Evolutionary conservation across 1,139 yeast species (phyloP), one percentile per base, ranked within the genome.

Genomic region (Arxiozyma bovina): DNA sequence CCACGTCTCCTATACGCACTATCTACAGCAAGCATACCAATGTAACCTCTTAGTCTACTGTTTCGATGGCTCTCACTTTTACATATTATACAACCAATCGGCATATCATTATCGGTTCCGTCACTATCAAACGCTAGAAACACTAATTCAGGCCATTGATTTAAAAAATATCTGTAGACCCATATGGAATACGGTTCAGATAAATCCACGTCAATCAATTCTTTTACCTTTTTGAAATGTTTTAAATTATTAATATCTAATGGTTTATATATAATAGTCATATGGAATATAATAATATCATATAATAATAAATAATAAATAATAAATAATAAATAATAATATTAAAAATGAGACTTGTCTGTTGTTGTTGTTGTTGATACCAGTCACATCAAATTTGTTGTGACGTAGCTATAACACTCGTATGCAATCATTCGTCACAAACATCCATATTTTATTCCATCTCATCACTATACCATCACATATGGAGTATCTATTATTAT

Each of bases 1-100:
- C 96, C 96, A 50, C 73, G 74, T 11, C 95, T 91, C 53, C 99
- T 74, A 68, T 78, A 83, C 20, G 71, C 67, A 45, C 83, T 80
- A 55, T 84, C 83, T 30, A 93, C 95, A 0, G 95, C 96, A 54
- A 93, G 73, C 99, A 93, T 93, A 7, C 98, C 99, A 48, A 93
- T 91, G 65, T 93, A 93, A 0, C 99, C 99, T 58, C 97, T 74
- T 63, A 75, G 66, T 56, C 96, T 74, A 12, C 78, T 83, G 41
- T 79, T 78, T 55, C 93, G 75, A 70, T 93, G 98, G 5, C 79
- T 75, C 61, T 87, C 95, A n/a, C 83, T 79, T 65, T 89, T 89
- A 57, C 96, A 85, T 11, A 93, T 87, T 22, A 91, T 83, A 46
- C 87, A 88, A 4, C 98, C 99, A 20, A 91, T 77, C 0, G 82